Evolutionary conservation across 257 asterid genomes (phyloP).

Genomic region (Asclepias syriaca): DNA sequence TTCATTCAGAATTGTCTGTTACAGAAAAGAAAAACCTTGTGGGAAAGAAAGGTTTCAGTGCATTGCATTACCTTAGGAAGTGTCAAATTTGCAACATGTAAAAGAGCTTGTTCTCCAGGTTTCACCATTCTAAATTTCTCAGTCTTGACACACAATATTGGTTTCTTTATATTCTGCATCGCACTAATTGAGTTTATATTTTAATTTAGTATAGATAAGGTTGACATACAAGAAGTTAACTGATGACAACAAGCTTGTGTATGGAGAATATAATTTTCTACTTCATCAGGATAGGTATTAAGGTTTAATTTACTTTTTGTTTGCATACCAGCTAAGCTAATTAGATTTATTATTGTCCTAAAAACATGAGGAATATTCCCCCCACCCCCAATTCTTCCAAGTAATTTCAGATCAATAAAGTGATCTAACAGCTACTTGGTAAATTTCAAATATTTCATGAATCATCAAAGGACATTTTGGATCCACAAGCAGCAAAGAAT

Average conservation of each 20-base stretch:
- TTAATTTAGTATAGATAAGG: neutral
- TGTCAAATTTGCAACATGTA: constrained; percentile 24
- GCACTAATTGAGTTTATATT: constrained; percentile 5
- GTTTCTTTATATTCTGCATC: neutral
- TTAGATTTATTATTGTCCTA: neutral
- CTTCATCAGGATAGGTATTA: neutral
- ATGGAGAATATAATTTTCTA: constrained; percentile 4
- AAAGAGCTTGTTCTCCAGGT: constrained; percentile 13
- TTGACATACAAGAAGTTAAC: neutral
- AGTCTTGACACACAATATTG: no score
- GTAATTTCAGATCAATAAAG: neutral
- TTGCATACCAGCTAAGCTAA: constrained; percentile 6
- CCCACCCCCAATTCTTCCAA: neutral
- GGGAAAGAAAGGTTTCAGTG: neutral
- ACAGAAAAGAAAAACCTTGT: no score
- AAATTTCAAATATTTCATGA: neutral
- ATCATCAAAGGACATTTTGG: no score
- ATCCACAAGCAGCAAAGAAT: neutral
- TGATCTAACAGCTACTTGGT: neutral
- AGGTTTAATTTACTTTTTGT: neutral
- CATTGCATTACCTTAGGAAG: constrained; percentile 16
- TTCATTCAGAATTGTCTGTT: no score
- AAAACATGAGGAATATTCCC: no score
- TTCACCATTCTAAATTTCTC: constrained; percentile 9
- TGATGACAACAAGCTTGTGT: neutral